Percentiles rank a stretch among this genome's conserved stretches.
Evolutionary conservation across 331 rosid genomes (phyloP).

Genomic region (Telfairia occidentalis): DNA sequence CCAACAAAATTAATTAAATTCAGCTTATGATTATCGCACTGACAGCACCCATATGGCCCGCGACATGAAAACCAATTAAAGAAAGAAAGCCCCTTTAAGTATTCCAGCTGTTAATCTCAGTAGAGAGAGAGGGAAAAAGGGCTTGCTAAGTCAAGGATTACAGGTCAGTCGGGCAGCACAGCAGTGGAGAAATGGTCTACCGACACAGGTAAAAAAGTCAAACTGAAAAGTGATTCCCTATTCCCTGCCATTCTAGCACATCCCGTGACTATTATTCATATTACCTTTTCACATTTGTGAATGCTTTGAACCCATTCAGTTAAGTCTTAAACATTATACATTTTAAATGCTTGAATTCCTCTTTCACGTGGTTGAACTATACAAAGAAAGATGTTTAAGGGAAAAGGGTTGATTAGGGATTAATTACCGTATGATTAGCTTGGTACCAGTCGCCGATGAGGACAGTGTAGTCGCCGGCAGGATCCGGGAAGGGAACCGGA

Average conservation of each 20-base stretch:
- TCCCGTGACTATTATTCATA: constrained; percentile 3
- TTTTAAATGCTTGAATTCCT: too few species aligned
- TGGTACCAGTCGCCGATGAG: constrained; percentile 17
- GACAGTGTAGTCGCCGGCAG: constrained; percentile 14
- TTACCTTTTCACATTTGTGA: neutral
- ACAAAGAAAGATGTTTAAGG: neutral
- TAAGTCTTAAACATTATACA: too few species aligned
- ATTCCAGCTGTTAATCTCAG: constrained; percentile 9
- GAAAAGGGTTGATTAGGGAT: neutral
- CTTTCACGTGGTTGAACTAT: too few species aligned
- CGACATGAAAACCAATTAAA: neutral
- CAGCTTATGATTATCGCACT: constrained; percentile 7
- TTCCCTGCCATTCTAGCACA: neutral
- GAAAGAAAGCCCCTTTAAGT: neutral
- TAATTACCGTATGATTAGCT: constrained; percentile 17
- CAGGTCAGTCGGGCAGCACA: neutral
- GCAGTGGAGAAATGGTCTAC: neutral
- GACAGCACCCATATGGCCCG: constrained; percentile 3
- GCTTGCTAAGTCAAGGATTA: neutral
- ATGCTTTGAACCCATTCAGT: too few species aligned
- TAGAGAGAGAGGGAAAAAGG: neutral
- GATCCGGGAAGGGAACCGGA: constrained; percentile 18
- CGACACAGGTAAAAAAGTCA: constrained; percentile 2
- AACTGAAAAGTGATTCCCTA: neutral
- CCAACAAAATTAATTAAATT: neutral